These are phyloP conservation scores for Kwoniella mangroviensis DNA, from an alignment of 768 basidiomycete genomes.

Conservation along the genomic window DNA sequence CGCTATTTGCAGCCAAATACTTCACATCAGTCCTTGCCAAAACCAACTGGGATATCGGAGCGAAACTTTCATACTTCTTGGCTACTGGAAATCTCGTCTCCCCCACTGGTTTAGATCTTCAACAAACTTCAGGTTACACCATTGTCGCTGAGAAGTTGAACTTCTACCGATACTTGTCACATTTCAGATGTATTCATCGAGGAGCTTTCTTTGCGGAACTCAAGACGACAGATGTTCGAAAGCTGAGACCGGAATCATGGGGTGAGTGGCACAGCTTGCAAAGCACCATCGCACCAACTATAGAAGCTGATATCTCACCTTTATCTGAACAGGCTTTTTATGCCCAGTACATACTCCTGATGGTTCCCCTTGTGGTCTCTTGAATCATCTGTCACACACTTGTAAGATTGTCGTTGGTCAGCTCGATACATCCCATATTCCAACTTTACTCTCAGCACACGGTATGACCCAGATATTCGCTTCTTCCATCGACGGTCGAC, in stretches of 20 bases:
- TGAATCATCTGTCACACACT: conserved; percentile 92
- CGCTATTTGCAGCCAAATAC: conserved; percentile 68
- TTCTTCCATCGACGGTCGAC: conserved; percentile 76
- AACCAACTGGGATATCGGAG: conserved; percentile 89
- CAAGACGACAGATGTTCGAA: conserved; percentile 96
- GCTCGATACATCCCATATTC: conserved; percentile 76
- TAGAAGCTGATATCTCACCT: neutral
- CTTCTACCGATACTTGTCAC: conserved; percentile 96
- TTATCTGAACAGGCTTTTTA: conserved; percentile 72
- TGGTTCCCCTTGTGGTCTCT: conserved; percentile 93
- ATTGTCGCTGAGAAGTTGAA: conserved; percentile 99
- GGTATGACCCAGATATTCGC: conserved; percentile 94
- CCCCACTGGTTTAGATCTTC: conserved; percentile 91
- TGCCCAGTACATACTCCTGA: conserved; percentile 99
- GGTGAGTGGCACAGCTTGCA: conserved; percentile 62
- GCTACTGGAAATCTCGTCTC: conserved; percentile 96
- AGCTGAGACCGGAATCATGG: conserved; percentile 96
- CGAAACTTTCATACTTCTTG: conserved; percentile 87
- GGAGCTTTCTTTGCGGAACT: conserved; percentile 99
- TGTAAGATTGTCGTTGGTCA: conserved; percentile 86
- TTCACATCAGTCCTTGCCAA: conserved; percentile 73
- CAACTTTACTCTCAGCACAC: conserved; percentile 76
- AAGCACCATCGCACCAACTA: neutral
- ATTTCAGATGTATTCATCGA: conserved; percentile 97
- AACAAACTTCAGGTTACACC: conserved; percentile 97